A percentile compares a stretch with the other conserved stretches of the same genome.
Evolutionary conservation across 306 rosid genomes (phyloP).

Genomic region (Gillenia trifoliata): DNA sequence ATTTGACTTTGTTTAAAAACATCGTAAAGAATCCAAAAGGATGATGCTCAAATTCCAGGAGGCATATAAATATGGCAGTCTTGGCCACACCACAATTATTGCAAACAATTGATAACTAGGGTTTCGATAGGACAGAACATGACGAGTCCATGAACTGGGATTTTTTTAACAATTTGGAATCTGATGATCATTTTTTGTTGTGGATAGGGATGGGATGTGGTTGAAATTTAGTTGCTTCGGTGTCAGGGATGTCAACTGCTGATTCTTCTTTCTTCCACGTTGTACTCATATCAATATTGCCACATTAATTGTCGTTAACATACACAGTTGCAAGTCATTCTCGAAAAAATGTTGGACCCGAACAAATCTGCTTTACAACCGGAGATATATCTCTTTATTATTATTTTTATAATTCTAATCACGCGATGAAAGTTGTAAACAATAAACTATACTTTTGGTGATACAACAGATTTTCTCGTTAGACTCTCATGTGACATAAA

Average conservation of each 20-base stretch:
- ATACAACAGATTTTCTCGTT: not conserved
- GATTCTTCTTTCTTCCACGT: not conserved
- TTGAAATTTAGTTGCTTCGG: constrained; percentile 22
- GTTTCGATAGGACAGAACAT: constrained; percentile 21
- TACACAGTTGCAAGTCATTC: not conserved
- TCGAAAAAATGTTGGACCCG: not conserved
- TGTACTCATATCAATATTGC: not conserved
- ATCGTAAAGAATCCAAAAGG: constrained; percentile 54
- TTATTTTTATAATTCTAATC: not conserved
- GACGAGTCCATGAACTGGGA: constrained; percentile 27
- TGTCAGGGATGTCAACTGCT: not conserved
- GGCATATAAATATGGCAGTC: constrained; percentile 40
- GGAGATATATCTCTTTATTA: no score
- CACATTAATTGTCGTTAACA: not conserved
- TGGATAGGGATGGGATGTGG: constrained; percentile 22
- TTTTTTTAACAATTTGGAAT: constrained; percentile 4
- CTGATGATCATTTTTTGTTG: constrained; percentile 14
- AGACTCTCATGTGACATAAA: not conserved
- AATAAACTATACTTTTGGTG: no score
- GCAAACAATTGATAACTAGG: constrained; percentile 26
- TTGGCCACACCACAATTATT: constrained; percentile 40
- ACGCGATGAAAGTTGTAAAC: not conserved
- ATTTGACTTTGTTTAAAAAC: constrained; percentile 52
- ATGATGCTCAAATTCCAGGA: constrained; percentile 47
- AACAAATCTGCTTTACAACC: not conserved